Base-by-base conservation (phyloP, 352 stramenopile genomes). In the Pythium periplocum region DNA sequence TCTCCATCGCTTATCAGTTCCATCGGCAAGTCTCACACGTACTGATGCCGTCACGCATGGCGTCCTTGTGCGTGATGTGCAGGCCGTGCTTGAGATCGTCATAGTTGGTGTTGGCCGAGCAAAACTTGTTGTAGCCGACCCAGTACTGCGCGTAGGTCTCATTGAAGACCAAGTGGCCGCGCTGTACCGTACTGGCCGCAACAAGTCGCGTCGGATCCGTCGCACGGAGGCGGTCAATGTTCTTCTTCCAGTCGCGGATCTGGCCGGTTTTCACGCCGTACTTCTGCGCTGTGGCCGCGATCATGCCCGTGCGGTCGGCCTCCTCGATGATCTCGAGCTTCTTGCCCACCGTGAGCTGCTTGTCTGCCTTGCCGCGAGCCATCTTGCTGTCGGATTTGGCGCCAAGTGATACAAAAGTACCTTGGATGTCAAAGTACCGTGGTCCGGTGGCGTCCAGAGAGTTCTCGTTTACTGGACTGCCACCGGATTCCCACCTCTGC, bases 291-390 rank as follows among this genome's bases (percentile, higher is more conserved):
- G 83, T 93, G 17, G 67, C 78, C 35, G 78, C 63, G 37, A 93
- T 79, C 47, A 87, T 73, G 3, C 83, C 83, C 58, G 83, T 93
- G 55, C 80, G 80, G 31, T 93, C 83, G 48, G 76, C 80, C 59
- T 93, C 83, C 47, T 90, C 83, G 64, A 93, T 88, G 64, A 93
- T 93, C 71, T 93, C 80, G 51, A 93, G 83, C 69, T 93, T 93
- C 68, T 93, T 93, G 73, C 83, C 83, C 43, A 93, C 83, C 36
- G 83, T 93, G 53, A 93, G 69, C 45, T 83, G 73, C 36, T 71
- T 65, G 58, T 93, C 80, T 8, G 83, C 83, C 55, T 93, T 93
- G 57, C 83, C 83, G 51, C 83, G 79, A 61, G 83, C 80, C 83
- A 93, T 93, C 17, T 26, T 26, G 17, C 17, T 26, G 17, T 26